These are phyloP conservation scores for Exophiala aquamarina DNA, from an alignment of 2,329 filamentous ascomycete species.

Conservation along the genomic window DNA sequence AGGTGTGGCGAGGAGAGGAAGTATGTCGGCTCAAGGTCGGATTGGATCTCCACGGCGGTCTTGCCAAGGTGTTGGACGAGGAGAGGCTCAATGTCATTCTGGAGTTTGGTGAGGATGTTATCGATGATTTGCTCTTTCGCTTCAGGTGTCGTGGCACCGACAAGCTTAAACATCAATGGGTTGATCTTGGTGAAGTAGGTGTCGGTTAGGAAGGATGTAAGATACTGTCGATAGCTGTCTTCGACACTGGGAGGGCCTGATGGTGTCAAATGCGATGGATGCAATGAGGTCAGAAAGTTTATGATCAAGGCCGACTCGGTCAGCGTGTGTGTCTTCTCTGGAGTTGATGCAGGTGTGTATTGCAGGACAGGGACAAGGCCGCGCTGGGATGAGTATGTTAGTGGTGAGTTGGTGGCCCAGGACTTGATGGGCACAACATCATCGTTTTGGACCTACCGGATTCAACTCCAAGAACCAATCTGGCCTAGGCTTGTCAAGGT, in stretches of 20 bases:
- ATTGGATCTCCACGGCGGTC: conserved; percentile 13
- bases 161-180: conserved; percentile 45
- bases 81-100: conserved; percentile 73
- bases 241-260: conserved; percentile 47
- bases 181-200: conserved; percentile 65
- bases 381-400: conserved; percentile 42
- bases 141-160: conserved; percentile 49
- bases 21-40: conserved; percentile 50
- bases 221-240: conserved; percentile 62
- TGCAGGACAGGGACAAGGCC: conserved; percentile 70
- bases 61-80: conserved; percentile 38
- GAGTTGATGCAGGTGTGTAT: conserved; percentile 39
- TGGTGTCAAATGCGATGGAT: conserved; percentile 63
- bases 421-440: too few species aligned
- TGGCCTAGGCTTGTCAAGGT: conserved; percentile 67
- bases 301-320: conserved; percentile 73
- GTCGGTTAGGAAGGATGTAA: conserved; percentile 71
- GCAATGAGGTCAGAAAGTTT: conserved; percentile 68
- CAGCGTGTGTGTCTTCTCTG: conserved; percentile 65
- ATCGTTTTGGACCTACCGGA: conserved; percentile 57
- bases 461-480: conserved; percentile 69
- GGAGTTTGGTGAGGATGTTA: conserved; percentile 56
- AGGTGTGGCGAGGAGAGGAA: conserved; percentile 64
- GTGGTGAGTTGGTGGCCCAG: too few species aligned
- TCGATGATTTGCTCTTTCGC: conserved; percentile 52